phyloP scores from a whole-genome alignment of 352 stramenopile species.

The Pythium grandisporangium region DNA sequence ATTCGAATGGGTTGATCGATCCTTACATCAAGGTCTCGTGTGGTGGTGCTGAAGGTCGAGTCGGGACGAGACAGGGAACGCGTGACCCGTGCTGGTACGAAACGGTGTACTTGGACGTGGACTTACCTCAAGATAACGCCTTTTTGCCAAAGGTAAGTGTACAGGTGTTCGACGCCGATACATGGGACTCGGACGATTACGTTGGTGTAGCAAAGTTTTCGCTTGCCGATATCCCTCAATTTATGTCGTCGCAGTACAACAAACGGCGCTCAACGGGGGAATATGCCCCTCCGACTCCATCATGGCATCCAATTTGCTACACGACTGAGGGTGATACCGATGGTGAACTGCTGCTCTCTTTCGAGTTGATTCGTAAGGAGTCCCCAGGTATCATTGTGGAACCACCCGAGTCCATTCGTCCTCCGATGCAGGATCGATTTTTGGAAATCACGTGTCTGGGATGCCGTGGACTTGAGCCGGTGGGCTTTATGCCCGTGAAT shows the following conservation, averaged over 20 bases:
- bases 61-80: slow-evolving; percentile 50
- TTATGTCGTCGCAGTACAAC: slow-evolving; percentile 47
- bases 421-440: slow-evolving; percentile 47
- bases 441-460: slow-evolving; percentile 78
- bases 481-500: slow-evolving; percentile 78
- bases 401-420: slow-evolving; percentile 49
- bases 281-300: slow-evolving; percentile 44
- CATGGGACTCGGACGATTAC: slow-evolving; percentile 66
- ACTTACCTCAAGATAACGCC: slow-evolving; percentile 53
- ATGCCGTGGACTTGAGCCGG: slow-evolving; percentile 65
- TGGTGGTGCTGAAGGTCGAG: slow-evolving; percentile 52
- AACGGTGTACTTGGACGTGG: slow-evolving; percentile 61
- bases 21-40: slow-evolving; percentile 84
- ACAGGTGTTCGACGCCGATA: slow-evolving; percentile 73
- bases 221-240: slow-evolving; percentile 43
- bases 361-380: slow-evolving; percentile 67
- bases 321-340: slow-evolving; percentile 49
- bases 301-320: slow-evolving; percentile 68
- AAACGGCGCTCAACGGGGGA: slow-evolving; percentile 31
- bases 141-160: slow-evolving; percentile 67
- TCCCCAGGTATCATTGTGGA: slow-evolving; percentile 43
- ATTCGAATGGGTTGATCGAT: slow-evolving; percentile 67
- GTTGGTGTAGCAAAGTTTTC: slow-evolving; percentile 51
- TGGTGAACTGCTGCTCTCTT: slow-evolving; percentile 71
- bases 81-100: slow-evolving; percentile 82